These are phyloP conservation scores for Coemansia asiatica DNA, from an alignment of 192 early-diverging fungal genomes.

Conservation along the genomic window DNA sequence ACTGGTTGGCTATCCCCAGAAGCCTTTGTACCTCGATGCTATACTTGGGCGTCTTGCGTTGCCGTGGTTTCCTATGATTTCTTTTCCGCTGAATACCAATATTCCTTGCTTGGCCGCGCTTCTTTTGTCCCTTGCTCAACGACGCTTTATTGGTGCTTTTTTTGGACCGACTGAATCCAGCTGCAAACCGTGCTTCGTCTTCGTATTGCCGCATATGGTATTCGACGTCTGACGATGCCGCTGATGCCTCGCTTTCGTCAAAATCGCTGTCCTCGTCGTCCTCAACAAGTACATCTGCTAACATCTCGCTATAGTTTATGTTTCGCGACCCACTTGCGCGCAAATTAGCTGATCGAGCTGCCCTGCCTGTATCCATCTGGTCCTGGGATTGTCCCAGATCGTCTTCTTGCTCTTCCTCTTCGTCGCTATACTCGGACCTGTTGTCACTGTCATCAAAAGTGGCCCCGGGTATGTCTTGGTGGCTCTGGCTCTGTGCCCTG, in stretches of 20 bases:
- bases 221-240: conserved; percentile 22
- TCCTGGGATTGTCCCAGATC: not conserved
- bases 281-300: conserved; percentile 11
- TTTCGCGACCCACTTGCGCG: conserved; percentile 11
- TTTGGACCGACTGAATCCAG: conserved; percentile 16
- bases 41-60: conserved; percentile 7
- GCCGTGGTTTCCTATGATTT: not conserved
- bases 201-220: conserved; percentile 27
- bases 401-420: not conserved
- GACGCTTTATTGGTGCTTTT: not conserved
- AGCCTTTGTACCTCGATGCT: conserved; percentile 58
- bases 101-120: not conserved
- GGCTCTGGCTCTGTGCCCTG: not conserved
- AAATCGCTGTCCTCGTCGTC: conserved; percentile 50
- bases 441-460: not conserved
- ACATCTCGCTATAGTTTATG: conserved; percentile 22
- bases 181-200: conserved; percentile 12
- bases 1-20: conserved; percentile 76
- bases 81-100: not conserved
- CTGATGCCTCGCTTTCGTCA: conserved; percentile 15
- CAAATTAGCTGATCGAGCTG: not conserved
- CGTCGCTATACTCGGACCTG: conserved; percentile 1
- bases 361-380: not conserved
- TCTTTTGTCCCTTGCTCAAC: not conserved
- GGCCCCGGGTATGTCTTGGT: not conserved